Conservation (phyloP, 192 early-diverging fungal genomes). For the Podila verticillata region DNA sequence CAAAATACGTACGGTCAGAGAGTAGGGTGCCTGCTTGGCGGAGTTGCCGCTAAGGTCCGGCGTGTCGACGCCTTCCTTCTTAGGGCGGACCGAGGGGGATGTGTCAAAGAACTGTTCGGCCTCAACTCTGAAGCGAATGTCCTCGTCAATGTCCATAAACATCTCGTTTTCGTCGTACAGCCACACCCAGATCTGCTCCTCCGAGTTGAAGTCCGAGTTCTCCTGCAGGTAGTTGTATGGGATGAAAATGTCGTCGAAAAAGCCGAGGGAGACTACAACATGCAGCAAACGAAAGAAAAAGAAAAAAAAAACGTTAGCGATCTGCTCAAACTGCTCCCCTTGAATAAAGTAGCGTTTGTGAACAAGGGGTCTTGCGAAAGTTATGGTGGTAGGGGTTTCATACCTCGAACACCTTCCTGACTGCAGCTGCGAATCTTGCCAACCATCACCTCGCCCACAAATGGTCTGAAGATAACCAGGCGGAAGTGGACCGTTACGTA, state of each 20-base stretch:
- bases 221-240: conserved; percentile 70
- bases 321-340: too few relatives aligned
- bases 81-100: conserved; percentile 62
- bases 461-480: conserved; percentile 91
- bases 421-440: conserved; percentile 82
- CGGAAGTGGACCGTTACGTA: conserved; percentile 85
- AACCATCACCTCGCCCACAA: conserved; percentile 84
- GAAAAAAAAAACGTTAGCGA: too few relatives aligned
- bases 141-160: conserved; percentile 85
- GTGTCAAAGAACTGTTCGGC: conserved; percentile 81
- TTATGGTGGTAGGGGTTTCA: background rate
- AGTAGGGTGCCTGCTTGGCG: conserved; percentile 62
- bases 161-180: conserved; percentile 77
- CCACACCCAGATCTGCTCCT: conserved; percentile 89
- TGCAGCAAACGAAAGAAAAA: background rate
- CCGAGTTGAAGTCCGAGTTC: conserved; percentile 71
- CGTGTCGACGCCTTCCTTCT: conserved; percentile 54
- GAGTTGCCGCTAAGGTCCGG: conserved; percentile 60
- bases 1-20: conserved; percentile 53
- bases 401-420: conserved; percentile 77
- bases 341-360: too few relatives aligned
- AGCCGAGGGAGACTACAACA: conserved; percentile 77
- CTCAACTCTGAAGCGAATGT: conserved; percentile 81
- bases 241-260: conserved; percentile 93
- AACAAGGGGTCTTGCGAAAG: too few relatives aligned